phyloP scores from a whole-genome alignment of 306 rosid species.

The Quercus glauca region DNA sequence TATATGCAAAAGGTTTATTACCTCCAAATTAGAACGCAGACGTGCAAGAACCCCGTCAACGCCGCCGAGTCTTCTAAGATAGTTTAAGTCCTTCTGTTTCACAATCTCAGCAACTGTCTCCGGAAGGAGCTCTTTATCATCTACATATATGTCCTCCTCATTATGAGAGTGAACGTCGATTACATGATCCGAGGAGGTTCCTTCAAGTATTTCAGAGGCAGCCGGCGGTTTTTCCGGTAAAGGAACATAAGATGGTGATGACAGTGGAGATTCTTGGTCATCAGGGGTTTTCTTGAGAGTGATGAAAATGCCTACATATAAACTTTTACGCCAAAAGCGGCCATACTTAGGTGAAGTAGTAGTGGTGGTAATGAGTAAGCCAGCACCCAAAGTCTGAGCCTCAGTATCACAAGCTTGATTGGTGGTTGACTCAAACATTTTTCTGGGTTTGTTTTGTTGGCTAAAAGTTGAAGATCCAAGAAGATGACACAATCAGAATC shows the following conservation, averaged over 20 bases:
- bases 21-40: conserved; percentile 31
- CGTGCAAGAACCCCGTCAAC: conserved; percentile 18
- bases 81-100: conserved; percentile 27
- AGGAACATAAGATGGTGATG: neutral
- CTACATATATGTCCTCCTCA: neutral
- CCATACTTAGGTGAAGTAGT: neutral
- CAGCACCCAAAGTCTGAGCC: conserved; percentile 19
- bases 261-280: conserved; percentile 1
- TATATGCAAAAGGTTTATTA: neutral
- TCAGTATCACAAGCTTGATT: neutral
- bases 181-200: conserved; percentile 29
- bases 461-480: neutral
- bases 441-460: neutral
- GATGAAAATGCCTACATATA: conserved; percentile 22
- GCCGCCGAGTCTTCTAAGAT: conserved; percentile 30
- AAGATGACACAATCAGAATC: neutral
- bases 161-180: conserved; percentile 1
- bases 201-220: neutral
- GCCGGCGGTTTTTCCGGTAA: neutral
- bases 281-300: conserved; percentile 17
- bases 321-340: conserved; percentile 28
- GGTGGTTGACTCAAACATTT: conserved; percentile 13
- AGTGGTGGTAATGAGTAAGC: conserved; percentile 10
- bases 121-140: neutral
- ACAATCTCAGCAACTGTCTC: conserved; percentile 29